A percentile compares a stretch with the other conserved stretches of the same genome.
Conservation (phyloP, 2,329 filamentous ascomycete species). For the Niveomyces coronatus region DNA sequence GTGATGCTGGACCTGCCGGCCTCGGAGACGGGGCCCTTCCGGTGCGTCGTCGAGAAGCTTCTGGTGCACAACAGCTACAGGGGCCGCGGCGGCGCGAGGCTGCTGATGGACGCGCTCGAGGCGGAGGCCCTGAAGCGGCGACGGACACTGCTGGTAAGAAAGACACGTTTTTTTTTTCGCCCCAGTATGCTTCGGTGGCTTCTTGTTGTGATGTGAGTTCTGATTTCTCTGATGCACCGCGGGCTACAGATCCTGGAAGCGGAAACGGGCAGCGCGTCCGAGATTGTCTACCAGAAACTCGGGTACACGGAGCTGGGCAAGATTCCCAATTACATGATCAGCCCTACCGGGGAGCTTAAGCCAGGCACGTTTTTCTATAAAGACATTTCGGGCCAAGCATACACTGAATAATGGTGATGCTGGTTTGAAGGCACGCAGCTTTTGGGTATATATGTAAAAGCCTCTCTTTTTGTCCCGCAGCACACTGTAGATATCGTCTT, state of each 20-base stretch:
- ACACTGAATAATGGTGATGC: not conserved
- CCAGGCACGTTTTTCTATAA: constrained; percentile 51
- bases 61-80: constrained; percentile 43
- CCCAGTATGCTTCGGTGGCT: not conserved
- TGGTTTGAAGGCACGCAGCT: not conserved
- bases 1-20: constrained; percentile 43
- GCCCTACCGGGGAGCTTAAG: constrained; percentile 36
- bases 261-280: constrained; percentile 40
- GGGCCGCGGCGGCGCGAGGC: constrained; percentile 38
- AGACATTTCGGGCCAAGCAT: constrained; percentile 26
- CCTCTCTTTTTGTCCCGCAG: no score
- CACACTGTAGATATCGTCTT: no score
- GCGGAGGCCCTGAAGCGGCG: constrained; percentile 37
- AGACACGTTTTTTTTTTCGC: not conserved
- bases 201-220: no score
- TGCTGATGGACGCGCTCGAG: constrained; percentile 45
- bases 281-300: constrained; percentile 42
- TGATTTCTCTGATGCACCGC: not conserved
- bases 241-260: constrained; percentile 41
- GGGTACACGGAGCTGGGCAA: constrained; percentile 46
- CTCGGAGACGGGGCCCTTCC: constrained; percentile 45
- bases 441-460: no score
- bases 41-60: constrained; percentile 46
- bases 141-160: constrained; percentile 42
- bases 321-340: constrained; percentile 43